Evolutionary conservation across 305 asterid species (phyloP), one percentile per base, ranked within the genome.

Genomic region (Ilex paraguariensis): DNA sequence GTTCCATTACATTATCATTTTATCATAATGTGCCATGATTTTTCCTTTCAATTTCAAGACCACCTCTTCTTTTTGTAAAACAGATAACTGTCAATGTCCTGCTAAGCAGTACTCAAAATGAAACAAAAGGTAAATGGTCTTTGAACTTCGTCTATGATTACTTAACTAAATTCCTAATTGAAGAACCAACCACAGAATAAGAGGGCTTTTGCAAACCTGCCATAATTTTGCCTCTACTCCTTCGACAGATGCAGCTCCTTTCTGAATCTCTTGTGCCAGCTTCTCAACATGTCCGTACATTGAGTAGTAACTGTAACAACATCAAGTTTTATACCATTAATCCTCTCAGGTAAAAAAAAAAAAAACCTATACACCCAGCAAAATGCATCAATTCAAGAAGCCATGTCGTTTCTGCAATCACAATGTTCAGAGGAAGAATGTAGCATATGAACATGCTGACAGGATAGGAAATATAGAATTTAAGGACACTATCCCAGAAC

Each of bases 211-310:
- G 52, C 57, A 53, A 2, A 74, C 76, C 74, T 67, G 73, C 64
- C 68, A 71, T 31, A 75, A 32, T 53, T 67, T 75, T 16, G 68
- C 74, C 65, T 70, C 80, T 0, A 75, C 77, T 53, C 77, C 74
- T 63, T 75, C 66, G 11, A 75, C 66, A 5, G 74, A 63, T 16
- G 64, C 80, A 16, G 59, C 80, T 31, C 80, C 80, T 67, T 49
- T 75, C 71, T 60, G 42, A 8, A 75, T 64, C 60, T 71, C 77
- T 4, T 60, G 64, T 1, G 81, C 77, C 16, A 75, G 81, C 51
- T 39, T 75, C 61, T 71, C 74, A 4, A 71, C 77, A 49, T 75
- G 81, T 2, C 80, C 81, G 48, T 75, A 71, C 51, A 65, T 67
- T 14, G 81, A 75, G 42, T 75, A 75, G 64, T 75, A 75, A 2